Percentiles rank a stretch among this genome's conserved stretches.
Conservation (phyloP, 2,329 filamentous ascomycete species). For the Fusarium sp. region DNA sequence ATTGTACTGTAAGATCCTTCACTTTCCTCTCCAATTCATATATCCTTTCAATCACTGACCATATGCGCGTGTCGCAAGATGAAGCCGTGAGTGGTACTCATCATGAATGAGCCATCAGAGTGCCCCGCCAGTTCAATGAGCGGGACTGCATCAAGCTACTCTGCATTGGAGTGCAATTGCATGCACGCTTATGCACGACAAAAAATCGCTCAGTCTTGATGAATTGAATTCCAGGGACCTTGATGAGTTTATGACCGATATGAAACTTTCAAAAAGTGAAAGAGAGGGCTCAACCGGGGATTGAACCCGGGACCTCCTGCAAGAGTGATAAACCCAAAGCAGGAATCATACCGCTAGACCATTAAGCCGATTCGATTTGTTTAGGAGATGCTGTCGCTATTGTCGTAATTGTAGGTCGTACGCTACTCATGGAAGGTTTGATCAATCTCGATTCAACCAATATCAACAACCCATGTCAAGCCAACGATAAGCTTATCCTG, state of each 20-base stretch:
- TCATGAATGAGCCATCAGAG: neutral
- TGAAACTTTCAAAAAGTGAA: neutral
- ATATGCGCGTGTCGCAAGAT: neutral
- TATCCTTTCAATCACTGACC: too few species aligned
- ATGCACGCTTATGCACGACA: neutral
- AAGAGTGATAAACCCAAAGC: conserved; percentile 35
- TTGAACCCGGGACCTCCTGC: conserved; percentile 60
- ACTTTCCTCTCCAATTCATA: too few species aligned
- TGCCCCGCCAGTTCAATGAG: neutral
- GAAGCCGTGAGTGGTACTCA: neutral
- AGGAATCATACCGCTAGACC: conserved; percentile 37
- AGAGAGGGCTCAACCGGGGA: conserved; percentile 49
- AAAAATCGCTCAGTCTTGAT: neutral
- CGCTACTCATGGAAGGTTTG: rapidly evolving
- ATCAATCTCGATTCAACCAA: neutral
- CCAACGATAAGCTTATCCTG: neutral
- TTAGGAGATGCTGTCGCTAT: rapidly evolving
- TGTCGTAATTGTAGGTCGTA: rapidly evolving
- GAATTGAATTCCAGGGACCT: neutral
- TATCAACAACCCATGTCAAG: neutral
- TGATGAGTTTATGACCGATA: neutral
- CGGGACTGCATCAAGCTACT: neutral
- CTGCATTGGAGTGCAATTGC: neutral
- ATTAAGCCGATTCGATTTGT: conserved; percentile 5
- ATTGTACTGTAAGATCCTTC: too few species aligned